Conservation (phyloP, 148 eudicot species). For the Nyssa sinensis region DNA sequence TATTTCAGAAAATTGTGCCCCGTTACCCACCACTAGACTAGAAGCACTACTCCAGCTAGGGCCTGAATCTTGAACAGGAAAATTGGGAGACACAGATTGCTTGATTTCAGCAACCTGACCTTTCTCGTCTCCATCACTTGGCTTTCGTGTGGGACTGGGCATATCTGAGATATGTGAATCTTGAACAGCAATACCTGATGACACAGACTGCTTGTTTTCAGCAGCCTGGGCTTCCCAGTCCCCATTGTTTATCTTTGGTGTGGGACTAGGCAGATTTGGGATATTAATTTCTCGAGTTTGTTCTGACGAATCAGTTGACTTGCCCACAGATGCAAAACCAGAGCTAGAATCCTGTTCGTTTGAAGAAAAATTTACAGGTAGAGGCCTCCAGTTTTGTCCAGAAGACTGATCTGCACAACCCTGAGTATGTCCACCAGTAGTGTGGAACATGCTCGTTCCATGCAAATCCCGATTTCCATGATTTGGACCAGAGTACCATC, state of each 20-base stretch:
- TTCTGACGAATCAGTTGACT: slow-evolving; percentile 35
- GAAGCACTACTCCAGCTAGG: slow-evolving; percentile 69
- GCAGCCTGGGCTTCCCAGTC: slow-evolving; percentile 27
- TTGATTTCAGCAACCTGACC: slow-evolving; percentile 31
- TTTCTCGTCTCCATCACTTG: slow-evolving; percentile 26
- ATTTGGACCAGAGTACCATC: slow-evolving; percentile 16
- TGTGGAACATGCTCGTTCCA: slow-evolving; percentile 15
- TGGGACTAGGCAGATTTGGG: slow-evolving; percentile 42
- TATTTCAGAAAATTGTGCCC: slow-evolving; percentile 41
- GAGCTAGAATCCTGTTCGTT: slow-evolving; percentile 36
- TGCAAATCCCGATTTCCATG: slow-evolving; percentile 18
- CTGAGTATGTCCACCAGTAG: slow-evolving; percentile 30
- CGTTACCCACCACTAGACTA: slow-evolving; percentile 38
- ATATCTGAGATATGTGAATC: slow-evolving; percentile 34
- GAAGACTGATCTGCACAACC: slow-evolving; percentile 34
- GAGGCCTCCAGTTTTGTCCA: slow-evolving; percentile 33
- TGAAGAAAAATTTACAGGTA: slow-evolving; percentile 34
- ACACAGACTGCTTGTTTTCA: slow-evolving; percentile 26
- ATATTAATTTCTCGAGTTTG: slow-evolving; percentile 21
- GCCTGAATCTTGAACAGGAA: slow-evolving; percentile 44
- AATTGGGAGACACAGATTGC: slow-evolving; percentile 24
- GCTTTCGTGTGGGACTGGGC: slow-evolving; percentile 40
- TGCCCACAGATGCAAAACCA: slow-evolving; percentile 27
- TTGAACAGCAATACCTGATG: slow-evolving; percentile 33
- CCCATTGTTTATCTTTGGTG: slow-evolving; percentile 22